A percentile compares a stretch with the other conserved stretches of the same genome.
These are phyloP conservation scores for Rutstroemia sp. DNA, from an alignment of 2,329 filamentous ascomycete species.

Conservation along the genomic window DNA sequence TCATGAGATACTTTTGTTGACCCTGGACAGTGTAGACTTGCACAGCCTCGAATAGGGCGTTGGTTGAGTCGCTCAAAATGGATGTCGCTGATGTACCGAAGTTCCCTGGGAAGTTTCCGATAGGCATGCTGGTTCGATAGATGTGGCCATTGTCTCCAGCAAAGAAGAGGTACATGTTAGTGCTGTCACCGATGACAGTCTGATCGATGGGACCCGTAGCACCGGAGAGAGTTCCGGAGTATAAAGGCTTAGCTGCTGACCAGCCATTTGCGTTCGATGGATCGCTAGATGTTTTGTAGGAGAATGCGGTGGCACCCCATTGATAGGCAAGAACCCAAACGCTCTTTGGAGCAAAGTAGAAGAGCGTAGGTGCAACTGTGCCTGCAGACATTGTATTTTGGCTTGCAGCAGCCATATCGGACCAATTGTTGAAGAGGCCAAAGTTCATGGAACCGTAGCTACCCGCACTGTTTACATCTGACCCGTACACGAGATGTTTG, in stretches of 20 bases:
- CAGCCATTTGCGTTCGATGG: constrained; percentile 31
- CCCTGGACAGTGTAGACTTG: too few species aligned
- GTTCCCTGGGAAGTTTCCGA: constrained; percentile 33
- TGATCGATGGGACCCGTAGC: constrained; percentile 44
- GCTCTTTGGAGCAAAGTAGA: constrained; percentile 54
- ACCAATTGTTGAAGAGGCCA: too few species aligned
- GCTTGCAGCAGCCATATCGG: constrained; percentile 37
- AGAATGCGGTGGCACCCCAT: constrained; percentile 53
- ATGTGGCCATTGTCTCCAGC: constrained; percentile 59
- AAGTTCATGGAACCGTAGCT: too few species aligned
- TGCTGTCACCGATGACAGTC: constrained; percentile 52
- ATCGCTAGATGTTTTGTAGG: constrained; percentile 51
- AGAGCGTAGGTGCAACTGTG: constrained; percentile 53
- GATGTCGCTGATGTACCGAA: too few species aligned
- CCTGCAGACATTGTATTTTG: constrained; percentile 43
- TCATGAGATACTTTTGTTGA: constrained; percentile 51
- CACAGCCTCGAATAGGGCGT: too few species aligned
- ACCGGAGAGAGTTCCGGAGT: too few species aligned
- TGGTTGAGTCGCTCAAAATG: too few species aligned
- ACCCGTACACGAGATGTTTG: too few species aligned
- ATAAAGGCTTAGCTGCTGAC: too few species aligned
- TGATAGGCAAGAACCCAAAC: constrained; percentile 61
- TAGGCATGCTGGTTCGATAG: constrained; percentile 56
- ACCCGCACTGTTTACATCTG: too few species aligned
- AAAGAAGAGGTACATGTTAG: constrained; percentile 62